Base-by-base conservation (phyloP, 345 rosid species). In the Jatropha curcas region DNA sequence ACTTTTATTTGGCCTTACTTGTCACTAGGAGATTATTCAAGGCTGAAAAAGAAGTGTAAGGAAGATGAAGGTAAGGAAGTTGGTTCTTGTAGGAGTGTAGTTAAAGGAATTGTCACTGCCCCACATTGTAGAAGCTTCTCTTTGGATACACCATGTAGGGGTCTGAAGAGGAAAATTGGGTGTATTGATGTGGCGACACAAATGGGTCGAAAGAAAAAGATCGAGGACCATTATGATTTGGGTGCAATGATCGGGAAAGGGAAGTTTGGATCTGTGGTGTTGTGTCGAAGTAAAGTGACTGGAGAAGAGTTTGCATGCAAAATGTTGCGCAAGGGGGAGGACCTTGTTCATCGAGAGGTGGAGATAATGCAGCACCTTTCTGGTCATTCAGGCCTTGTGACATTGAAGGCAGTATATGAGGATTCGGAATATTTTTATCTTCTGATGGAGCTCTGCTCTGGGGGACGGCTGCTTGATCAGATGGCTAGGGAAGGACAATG, bases 351-450 rank as follows among this genome's bases (percentile, higher is more conserved):
- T 25, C 61, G 53, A 30, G 75, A 72, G 34, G 75, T 72, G 39
- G 68, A 71, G 60, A 72, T 62, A 61, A 61, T 72, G 75, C 75
- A 72, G 52, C 75, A 72, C 65, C 68, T 72, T 55, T 72, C 68
- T 61, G 75, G 75, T 62, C 75, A 62, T 72, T 61, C 61, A 61
- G 75, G 75, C 35, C 20, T 72, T 51, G 75, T 62, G n/a, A 72
- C 75, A 35, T 35, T 72, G 52, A 72, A 51, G 68, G 60, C 51
- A 2, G 75, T 51, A 34, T 70, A 59, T 58, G 73, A 70, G 73
- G 68, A 72, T 52, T 1, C 45, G 27, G 51, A 72, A 37, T 50
- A 48, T 16, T 72, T 60, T 35, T 72, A 62, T 72, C 75, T 72
- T 37, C 61, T 72, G 41, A 72, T 72, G 68, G 68, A 72, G 51